Evolutionary conservation across 1,284 basidiomycete genomes (phyloP), one percentile per base, ranked within the genome.

Genomic region (Puccinia polysora): DNA sequence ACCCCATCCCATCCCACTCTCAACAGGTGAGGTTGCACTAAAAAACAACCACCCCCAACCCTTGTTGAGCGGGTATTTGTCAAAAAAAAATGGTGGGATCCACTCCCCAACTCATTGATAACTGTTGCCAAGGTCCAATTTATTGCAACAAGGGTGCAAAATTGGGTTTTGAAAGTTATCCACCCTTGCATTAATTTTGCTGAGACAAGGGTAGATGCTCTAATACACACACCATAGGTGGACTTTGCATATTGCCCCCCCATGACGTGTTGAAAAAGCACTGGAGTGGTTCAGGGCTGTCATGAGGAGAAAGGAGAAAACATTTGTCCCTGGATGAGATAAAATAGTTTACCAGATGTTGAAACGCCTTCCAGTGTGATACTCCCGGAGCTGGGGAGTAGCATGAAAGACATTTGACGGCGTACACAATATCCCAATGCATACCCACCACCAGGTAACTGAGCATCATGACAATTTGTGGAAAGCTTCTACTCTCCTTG

Each of bases 251-350:
- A 53, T 40, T 65, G 1, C 63, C 45, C 3, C 45, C 63, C 63
- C 63, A 65, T 8, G 32, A 47, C 2, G 63, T 47, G 30, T 65
- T 47, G 28, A n/a, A 43, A 18, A 23, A 60, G n/a, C 34, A 49
- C 47, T 36, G 40, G 18, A 43, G 18, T 43, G 40, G 18, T 18
- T 8, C 8, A 43, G 40, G 18, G 40, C 8, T 43, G 18, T 43
- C 40, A 8, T 8, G 40, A 43, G 8, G 40, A 43, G 40, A 8
- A 8, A 18, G 40, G 8, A 8, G 40, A 43, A 8, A 43, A 8
- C 8, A 8, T 18, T 43, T 43, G 8, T 43, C 18, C 18, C 8
- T 43, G 8, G 18, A 18, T 43, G 40, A 43, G 8, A 43, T 8
- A 18, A 64, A 4, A 36, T 64, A 64, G 2, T 10, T n/a, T 2